Percentiles rank a stretch among this genome's conserved stretches.
Conservation (phyloP, 257 asterid species). For the Plantago ovata region DNA sequence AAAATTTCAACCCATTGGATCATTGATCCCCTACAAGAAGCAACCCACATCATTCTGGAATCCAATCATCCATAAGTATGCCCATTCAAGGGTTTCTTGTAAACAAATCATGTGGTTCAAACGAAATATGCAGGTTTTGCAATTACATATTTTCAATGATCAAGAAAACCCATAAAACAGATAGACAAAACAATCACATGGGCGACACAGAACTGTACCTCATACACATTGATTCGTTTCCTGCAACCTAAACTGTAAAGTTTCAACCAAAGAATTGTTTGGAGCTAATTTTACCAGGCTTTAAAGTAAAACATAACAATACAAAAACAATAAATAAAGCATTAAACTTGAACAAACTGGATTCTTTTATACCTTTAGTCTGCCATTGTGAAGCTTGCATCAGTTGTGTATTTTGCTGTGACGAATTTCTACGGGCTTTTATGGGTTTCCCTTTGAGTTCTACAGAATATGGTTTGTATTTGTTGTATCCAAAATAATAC, state of each 20-base stretch:
- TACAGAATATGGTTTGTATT: too few relatives aligned
- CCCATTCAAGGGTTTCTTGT: constrained; percentile 7
- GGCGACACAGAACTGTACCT: constrained; percentile 15
- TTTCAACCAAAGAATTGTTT: neutral
- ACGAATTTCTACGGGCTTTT: neutral
- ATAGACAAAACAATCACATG: constrained; percentile 24
- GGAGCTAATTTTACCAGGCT: constrained; percentile 6
- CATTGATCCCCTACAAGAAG: constrained; percentile 3
- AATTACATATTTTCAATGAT: constrained; percentile 21
- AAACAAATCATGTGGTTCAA: neutral
- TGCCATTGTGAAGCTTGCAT: constrained; percentile 37
- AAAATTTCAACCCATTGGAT: constrained; percentile 15
- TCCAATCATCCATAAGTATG: constrained; percentile 3
- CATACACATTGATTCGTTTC: constrained; percentile 1
- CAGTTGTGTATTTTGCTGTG: constrained; percentile 7
- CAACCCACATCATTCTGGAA: neutral
- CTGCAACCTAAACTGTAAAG: constrained; percentile 16
- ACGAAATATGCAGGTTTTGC: constrained; percentile 14
- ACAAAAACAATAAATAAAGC: constrained; percentile 17
- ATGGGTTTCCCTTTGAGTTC: too few relatives aligned
- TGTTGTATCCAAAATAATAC: too few relatives aligned
- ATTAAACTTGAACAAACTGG: constrained; percentile 3
- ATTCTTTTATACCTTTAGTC: constrained; percentile 30
- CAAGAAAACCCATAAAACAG: constrained; percentile 24
- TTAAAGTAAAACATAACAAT: constrained; percentile 23